phyloP scores from a whole-genome alignment of 164 flowering plant species.

The Stephania japonica region DNA sequence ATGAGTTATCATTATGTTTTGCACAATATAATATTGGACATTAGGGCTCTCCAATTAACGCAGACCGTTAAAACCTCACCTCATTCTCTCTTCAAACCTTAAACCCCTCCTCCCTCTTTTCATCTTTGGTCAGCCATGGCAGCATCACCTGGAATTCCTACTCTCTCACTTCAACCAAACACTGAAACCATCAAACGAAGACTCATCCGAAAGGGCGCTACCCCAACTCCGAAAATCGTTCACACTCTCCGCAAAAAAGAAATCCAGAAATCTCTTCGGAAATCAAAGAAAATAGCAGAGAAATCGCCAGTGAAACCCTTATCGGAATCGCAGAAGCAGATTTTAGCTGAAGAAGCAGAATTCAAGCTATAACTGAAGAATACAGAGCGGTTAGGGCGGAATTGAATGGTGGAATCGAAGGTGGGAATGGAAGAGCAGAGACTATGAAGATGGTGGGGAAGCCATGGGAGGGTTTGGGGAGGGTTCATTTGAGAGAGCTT shows the following conservation, averaged over 20 bases:
- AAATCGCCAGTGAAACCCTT: conserved; percentile 28
- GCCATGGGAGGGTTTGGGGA: conserved; percentile 81
- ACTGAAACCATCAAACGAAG: conserved; percentile 45
- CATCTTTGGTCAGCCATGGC: conserved; percentile 42
- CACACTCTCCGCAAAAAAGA: conserved; percentile 79
- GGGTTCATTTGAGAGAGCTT: conserved; percentile 37
- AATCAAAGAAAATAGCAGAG: conserved; percentile 30
- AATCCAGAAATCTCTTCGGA: conserved; percentile 59
- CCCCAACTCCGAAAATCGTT: conserved; percentile 83
- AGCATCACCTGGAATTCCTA: conserved; percentile 32
- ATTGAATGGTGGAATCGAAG: conserved; percentile 5
- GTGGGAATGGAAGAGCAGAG: conserved; percentile 4
- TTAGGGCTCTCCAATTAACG: neutral
- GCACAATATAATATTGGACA: too few relatives aligned
- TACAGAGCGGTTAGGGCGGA: conserved; percentile 40
- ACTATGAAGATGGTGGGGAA: conserved; percentile 37
- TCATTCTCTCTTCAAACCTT: neutral
- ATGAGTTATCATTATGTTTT: too few relatives aligned
- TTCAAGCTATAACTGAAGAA: conserved; percentile 47
- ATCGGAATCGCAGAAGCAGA: conserved; percentile 35
- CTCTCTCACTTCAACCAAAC: conserved; percentile 34
- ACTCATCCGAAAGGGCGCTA: conserved; percentile 50
- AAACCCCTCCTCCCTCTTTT: neutral
- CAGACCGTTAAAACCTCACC: conserved; percentile 5
- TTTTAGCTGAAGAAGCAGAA: conserved; percentile 40